Conservation (phyloP, 2,329 filamentous ascomycete species). For the Hypoxylon sp. region DNA sequence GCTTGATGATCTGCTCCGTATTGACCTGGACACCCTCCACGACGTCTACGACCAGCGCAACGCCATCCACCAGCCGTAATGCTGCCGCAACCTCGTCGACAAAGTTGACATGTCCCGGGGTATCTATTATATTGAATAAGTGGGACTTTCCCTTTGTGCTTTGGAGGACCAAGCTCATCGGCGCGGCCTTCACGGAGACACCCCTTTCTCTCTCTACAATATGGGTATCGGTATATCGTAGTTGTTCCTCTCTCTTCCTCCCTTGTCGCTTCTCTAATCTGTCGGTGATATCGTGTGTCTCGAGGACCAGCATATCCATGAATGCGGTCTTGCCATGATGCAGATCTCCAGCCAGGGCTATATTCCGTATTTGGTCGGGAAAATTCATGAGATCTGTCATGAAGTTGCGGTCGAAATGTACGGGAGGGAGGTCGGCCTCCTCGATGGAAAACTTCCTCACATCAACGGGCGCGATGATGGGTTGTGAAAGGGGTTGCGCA, state of each 20-base stretch:
- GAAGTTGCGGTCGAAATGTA: conserved; percentile 89
- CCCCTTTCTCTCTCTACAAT: conserved; percentile 90
- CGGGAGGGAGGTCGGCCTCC: conserved; percentile 89
- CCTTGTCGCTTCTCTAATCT: conserved; percentile 85
- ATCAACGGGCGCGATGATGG: conserved; percentile 92
- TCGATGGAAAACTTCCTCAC: conserved; percentile 97
- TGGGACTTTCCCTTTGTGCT: conserved; percentile 94
- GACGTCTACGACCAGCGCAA: conserved; percentile 94
- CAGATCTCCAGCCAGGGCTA: conserved; percentile 91
- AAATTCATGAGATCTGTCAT: conserved; percentile 98
- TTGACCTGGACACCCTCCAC: conserved; percentile 99
- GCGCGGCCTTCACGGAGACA: conserved; percentile 90
- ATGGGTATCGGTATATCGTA: conserved; percentile 95
- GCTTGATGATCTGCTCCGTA: conserved; percentile 96
- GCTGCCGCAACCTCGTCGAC: conserved; percentile 95
- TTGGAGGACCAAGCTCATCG: conserved; percentile 93
- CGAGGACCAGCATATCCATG: conserved; percentile 97
- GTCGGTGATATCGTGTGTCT: conserved; percentile 90
- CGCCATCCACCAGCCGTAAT: conserved; percentile 88
- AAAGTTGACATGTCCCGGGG: conserved; percentile 97
- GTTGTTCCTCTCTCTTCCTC: conserved; percentile 86
- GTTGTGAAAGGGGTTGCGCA: conserved; percentile 90
- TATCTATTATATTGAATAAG: conserved; percentile 94
- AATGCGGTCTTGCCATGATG: conserved; percentile 99
- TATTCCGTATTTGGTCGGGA: conserved; percentile 92